These are phyloP conservation scores for Hypocreales sp. DNA, from an alignment of 2,329 filamentous ascomycete genomes.

Conservation along the genomic window DNA sequence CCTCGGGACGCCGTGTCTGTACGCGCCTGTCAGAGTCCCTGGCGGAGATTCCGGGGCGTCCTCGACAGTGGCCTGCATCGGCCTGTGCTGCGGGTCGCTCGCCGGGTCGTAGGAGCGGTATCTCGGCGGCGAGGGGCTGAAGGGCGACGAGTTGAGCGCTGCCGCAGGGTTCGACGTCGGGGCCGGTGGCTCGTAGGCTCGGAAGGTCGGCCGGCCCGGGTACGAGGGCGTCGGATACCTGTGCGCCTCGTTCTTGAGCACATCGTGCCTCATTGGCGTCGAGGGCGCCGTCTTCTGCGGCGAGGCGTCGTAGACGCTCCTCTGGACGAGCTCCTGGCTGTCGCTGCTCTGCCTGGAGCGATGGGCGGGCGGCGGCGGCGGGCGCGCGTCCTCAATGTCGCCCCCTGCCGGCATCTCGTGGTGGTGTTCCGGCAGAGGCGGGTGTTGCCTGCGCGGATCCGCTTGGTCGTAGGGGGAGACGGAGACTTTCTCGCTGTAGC, in stretches of 20 bases:
- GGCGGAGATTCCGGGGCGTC: conserved; percentile 41
- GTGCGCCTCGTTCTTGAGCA: conserved; percentile 41
- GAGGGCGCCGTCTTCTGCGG: conserved; percentile 25
- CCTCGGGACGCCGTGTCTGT: conserved; percentile 9
- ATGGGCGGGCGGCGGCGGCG: conserved; percentile 42
- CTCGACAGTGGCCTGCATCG: conserved; percentile 48
- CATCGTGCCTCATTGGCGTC: conserved; percentile 43
- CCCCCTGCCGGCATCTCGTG: conserved; percentile 16
- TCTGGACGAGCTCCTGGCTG: conserved; percentile 24
- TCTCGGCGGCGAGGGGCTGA: conserved; percentile 21
- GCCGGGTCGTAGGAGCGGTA: conserved; percentile 35
- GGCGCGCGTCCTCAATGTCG: conserved; percentile 26
- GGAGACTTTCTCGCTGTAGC: conserved; percentile 16
- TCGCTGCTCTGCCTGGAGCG: conserved; percentile 29
- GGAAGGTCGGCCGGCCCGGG: conserved; percentile 37
- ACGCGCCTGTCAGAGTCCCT: conserved; percentile 10
- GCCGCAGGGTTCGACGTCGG: conserved; percentile 14
- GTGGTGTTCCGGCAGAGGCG: conserved; percentile 15
- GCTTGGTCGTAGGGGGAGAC: conserved; percentile 20
- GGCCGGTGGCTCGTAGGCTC: conserved; percentile 32
- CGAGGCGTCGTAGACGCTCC: conserved; percentile 23
- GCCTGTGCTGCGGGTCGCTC: conserved; percentile 29
- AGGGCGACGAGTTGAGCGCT: conserved; percentile 13
- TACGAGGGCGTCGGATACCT: conserved; percentile 34
- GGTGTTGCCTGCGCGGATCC: conserved; percentile 20